These are phyloP conservation scores for Nakaseomyces delphensis DNA, from an alignment of 1,139 yeast species.

Conservation along the genomic window DNA sequence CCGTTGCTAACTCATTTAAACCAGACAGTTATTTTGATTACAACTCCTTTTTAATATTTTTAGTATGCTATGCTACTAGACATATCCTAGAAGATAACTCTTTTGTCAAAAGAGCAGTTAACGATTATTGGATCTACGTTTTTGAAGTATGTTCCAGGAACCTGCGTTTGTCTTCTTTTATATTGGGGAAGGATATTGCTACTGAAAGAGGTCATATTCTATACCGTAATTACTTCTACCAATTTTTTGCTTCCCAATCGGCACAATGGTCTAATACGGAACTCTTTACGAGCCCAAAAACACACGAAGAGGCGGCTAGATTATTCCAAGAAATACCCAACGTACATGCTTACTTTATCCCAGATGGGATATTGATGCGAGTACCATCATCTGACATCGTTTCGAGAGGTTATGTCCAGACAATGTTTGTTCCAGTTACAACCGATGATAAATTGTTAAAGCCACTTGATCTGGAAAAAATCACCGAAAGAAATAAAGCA, in stretches of 20 bases:
- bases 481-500: slow-evolving; percentile 30
- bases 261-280: slow-evolving; percentile 44
- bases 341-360: slow-evolving; percentile 49
- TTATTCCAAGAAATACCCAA: slow-evolving; percentile 38
- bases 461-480: slow-evolving; percentile 34
- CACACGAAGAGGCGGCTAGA: slow-evolving; percentile 39
- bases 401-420: slow-evolving; percentile 52
- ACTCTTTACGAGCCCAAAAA: slow-evolving; percentile 46
- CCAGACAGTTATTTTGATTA: slow-evolving; percentile 9
- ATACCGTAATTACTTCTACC: slow-evolving; percentile 45
- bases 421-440: slow-evolving; percentile 73
- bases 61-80: slow-evolving; percentile 14
- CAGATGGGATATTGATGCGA: slow-evolving; percentile 73
- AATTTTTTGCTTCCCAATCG: slow-evolving; percentile 31
- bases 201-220: slow-evolving; percentile 66
- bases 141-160: slow-evolving; percentile 50
- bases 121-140: slow-evolving; percentile 53
- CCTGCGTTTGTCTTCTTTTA: slow-evolving; percentile 69
- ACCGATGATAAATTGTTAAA: slow-evolving; percentile 61
- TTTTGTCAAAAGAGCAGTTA: slow-evolving; percentile 32
- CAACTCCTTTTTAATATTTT: slow-evolving; percentile 8
- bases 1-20: slow-evolving; percentile 17
- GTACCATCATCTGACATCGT: slow-evolving; percentile 81
- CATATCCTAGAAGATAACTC: slow-evolving; percentile 22
- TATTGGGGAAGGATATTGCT: slow-evolving; percentile 58